These are phyloP conservation scores for Suaeda aralocaspica DNA, from an alignment of 148 eudicot species.

Conservation along the genomic window DNA sequence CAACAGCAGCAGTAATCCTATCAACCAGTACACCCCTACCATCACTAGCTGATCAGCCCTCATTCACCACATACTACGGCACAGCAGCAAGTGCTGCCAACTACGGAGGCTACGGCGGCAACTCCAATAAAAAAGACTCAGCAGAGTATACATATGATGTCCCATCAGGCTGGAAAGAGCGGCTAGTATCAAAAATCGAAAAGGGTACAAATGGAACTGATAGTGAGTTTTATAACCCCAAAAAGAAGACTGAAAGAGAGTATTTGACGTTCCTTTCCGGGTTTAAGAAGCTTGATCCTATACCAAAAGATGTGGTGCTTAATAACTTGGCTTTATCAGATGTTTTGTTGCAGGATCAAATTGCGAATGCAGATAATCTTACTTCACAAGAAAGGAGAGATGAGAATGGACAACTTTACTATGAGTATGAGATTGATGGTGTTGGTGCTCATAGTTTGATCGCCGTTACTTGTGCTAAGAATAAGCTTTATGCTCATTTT, in stretches of 20 bases:
- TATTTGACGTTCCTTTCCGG: slow-evolving; percentile 69
- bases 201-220: slow-evolving; percentile 93
- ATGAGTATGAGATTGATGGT: slow-evolving; percentile 72
- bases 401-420: slow-evolving; percentile 74
- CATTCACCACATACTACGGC: slow-evolving; percentile 62
- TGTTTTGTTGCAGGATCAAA: slow-evolving; percentile 62
- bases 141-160: slow-evolving; percentile 87
- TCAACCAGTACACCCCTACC: slow-evolving; percentile 42
- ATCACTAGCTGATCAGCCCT: slow-evolving; percentile 37
- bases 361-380: slow-evolving; percentile 54
- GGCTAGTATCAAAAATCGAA: slow-evolving; percentile 70
- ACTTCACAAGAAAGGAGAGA: slow-evolving; percentile 57
- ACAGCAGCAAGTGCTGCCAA: slow-evolving; percentile 92
- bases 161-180: slow-evolving; percentile 88
- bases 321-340: slow-evolving; percentile 80
- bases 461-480: slow-evolving; percentile 72
- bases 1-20: slow-evolving; percentile 37
- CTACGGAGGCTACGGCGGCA: slow-evolving; percentile 91
- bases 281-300: slow-evolving; percentile 61
- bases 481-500: slow-evolving; percentile 88
- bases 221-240: slow-evolving; percentile 85
- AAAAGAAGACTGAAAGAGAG: slow-evolving; percentile 68
- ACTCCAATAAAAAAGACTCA: slow-evolving; percentile 67
- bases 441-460: slow-evolving; percentile 66
- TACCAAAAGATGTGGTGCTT: slow-evolving; percentile 60